Base-by-base conservation (phyloP, 116 monocot genomes). In the Dioscorea cayenensis region DNA sequence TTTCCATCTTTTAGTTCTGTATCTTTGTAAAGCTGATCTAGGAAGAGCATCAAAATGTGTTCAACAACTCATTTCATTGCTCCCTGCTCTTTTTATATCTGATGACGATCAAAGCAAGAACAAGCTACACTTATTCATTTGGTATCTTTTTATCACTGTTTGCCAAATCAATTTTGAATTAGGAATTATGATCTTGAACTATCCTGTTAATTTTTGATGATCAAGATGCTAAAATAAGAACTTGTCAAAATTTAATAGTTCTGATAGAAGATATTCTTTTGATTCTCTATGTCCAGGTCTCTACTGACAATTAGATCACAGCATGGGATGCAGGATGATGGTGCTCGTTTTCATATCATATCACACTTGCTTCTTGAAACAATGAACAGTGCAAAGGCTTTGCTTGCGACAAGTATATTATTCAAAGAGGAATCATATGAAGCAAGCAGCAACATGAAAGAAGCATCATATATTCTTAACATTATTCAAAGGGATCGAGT, bases 81-180 rank as follows among this genome's bases (percentile, higher is more conserved):
- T 99, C 36, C 94, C 86, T 74, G 76, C 63, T 70, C 83, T 91
- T 82, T 77, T 99, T 81, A 73, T 78, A 60, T 83, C 80, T 66
- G 99, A 99, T 71, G 99, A 99, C 79, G 99, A 99, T 63, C 99
- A 87, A 74, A 80, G 82, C 84, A 91, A 84, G 81, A 91, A 90
- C 70, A 89, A 78, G 70, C 73, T 99, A 49, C 94, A 94, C 36
- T 89, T 87, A 49, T 84, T 89, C 75, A 83, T 99, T 70, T 99
- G 99, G 99, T 99, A 89, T 63, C 19, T 25, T 75, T 62, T 32
- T 28, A 5, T 25, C 12, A 14, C 35, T 43, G 20, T 11, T 22
- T 25, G 0, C 28, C 7, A 5, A 7, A 62, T 27, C 23, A 0
- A 22, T 62, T 62, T 27, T 5, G 62, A 6, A 23, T 62, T 10